Evolutionary conservation across 164 flowering plant genomes (phyloP), one percentile per base, ranked within the genome.

Genomic region (Santalum album): DNA sequence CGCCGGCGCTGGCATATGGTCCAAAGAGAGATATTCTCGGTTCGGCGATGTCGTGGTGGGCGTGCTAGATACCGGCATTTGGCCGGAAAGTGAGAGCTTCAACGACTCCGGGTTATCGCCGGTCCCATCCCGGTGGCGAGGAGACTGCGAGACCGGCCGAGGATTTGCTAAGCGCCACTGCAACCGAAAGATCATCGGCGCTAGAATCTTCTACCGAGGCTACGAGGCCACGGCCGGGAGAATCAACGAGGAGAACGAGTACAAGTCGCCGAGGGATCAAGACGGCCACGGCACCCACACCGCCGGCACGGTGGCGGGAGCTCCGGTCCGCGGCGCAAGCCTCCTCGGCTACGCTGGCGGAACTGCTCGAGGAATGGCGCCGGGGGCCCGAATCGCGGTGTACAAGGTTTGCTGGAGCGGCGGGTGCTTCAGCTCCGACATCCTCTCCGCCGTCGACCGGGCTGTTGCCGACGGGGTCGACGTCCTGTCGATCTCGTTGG

Each of bases 221-320:
- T 81, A 82, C 38, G 88, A 91, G 55, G 84, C 96, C 12, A 78
- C 88, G 0, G 44, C 75, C 0, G 95, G 96, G 2, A 67, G 56
- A 20, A 74, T 86, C 40, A 72, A 82, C 40, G 92, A 77, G 48
- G 65, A 69, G 51, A 71, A 39, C 0, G 96, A 91, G 78, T 83
- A 66, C 57, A 80, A 75, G 42, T 88, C 96, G 0, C 82, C 95
- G 0, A 61, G 94, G 53, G 98, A 92, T 61, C 86, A 81, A 56
- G 95, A 88, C 19, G 98, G 96, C 12, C 98, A 92, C 51, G 98
- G 98, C 2, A 84, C 95, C 1, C 98, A 88, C 64, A 92, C 96
- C 0, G 91, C 98, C 1, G 79, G 81, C 1, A 92, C 96, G 0
- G 96, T 74, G 14, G 94, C 89, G 0, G 96, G 96, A 1, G 49